Evolutionary conservation across 1,284 basidiomycete genomes (phyloP).

Genomic region (Blastosporella zonata): DNA sequence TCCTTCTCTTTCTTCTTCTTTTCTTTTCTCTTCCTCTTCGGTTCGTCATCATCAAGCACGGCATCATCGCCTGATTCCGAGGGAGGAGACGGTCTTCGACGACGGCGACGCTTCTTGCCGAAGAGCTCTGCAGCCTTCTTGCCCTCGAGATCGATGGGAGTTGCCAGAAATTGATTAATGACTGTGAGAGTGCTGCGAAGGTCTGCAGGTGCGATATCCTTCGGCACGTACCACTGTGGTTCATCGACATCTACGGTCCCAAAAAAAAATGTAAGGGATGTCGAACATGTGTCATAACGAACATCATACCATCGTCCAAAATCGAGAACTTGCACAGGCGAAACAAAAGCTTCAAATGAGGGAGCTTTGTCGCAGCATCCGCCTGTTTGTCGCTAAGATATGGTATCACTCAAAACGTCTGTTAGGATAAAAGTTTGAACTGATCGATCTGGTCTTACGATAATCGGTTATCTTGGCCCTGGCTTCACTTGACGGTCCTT

Average conservation of each 20-base stretch:
- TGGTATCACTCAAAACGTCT: slow-evolving; percentile 57
- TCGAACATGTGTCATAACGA: slow-evolving; percentile 11
- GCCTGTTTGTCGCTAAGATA: slow-evolving; percentile 71
- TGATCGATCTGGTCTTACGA: slow-evolving; percentile 46
- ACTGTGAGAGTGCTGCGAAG: slow-evolving; percentile 64
- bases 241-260: slow-evolving; percentile 59
- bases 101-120: slow-evolving; percentile 55
- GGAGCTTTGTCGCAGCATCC: slow-evolving; percentile 73
- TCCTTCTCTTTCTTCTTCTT: slow-evolving; percentile 71
- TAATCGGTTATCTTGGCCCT: slow-evolving; percentile 73
- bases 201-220: slow-evolving; percentile 58
- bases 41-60: slow-evolving; percentile 41
- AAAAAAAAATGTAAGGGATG: slow-evolving; percentile 10
- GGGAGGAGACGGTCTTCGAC: slow-evolving; percentile 47
- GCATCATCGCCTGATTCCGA: slow-evolving; percentile 41
- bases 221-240: slow-evolving; percentile 79
- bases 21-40: slow-evolving; percentile 46
- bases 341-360: slow-evolving; percentile 80
- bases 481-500: slow-evolving; percentile 66
- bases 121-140: slow-evolving; percentile 68
- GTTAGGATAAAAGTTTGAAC: neutral
- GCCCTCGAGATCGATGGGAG: slow-evolving; percentile 72
- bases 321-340: slow-evolving; percentile 66
- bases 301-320: slow-evolving; percentile 52
- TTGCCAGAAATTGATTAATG: slow-evolving; percentile 74